Conservation (phyloP, 352 stramenopile genomes). For the Phytophthora uliginosa region DNA sequence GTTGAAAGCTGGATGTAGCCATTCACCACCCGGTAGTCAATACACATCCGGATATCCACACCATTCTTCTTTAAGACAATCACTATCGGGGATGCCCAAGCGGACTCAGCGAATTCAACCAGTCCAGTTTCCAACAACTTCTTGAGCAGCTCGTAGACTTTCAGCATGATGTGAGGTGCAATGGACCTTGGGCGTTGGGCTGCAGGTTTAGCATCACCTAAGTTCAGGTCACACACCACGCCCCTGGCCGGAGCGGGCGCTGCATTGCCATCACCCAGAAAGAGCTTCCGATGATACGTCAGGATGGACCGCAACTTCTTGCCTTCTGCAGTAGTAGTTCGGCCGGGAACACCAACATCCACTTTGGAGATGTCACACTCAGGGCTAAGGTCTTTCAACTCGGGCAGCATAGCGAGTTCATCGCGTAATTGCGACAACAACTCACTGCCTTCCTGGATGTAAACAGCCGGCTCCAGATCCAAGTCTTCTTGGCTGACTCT, state of each 20-base stretch:
- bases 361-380: too few relatives aligned
- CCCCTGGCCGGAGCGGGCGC: too few relatives aligned
- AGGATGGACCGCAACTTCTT: not conserved
- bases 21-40: conserved; percentile 5
- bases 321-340: too few relatives aligned
- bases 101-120: too few relatives aligned
- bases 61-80: conserved; percentile 10
- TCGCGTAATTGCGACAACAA: conserved; percentile 6
- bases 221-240: too few relatives aligned
- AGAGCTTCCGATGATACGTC: too few relatives aligned
- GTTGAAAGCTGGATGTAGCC: not conserved
- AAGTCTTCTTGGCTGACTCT: not conserved
- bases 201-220: not conserved
- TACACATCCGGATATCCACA: conserved; percentile 6
- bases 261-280: too few relatives aligned
- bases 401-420: conserved; percentile 1
- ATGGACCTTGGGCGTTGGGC: not conserved
- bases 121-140: not conserved
- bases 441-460: conserved; percentile 4
- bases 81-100: not conserved
- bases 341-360: too few relatives aligned
- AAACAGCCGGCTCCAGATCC: conserved; percentile 1
- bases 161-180: not conserved
- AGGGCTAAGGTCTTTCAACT: conserved; percentile 1
- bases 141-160: not conserved